phyloP scores from a whole-genome alignment of 495 filamentous ascomycete genomes.

The Lichina pygmaea region DNA sequence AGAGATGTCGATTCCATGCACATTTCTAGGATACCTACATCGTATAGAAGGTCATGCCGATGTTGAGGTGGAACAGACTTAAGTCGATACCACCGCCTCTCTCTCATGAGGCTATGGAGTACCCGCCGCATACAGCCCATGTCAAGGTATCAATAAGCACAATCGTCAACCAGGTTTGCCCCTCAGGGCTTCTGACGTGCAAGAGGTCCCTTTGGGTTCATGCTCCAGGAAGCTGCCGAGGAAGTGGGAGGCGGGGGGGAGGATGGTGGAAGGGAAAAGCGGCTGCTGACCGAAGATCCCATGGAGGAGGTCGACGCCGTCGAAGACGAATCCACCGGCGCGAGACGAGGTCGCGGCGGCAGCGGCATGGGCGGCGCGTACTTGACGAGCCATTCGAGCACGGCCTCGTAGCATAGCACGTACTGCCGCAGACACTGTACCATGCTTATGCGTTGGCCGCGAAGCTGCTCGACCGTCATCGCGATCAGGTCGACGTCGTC shows the following conservation, averaged over 20 bases:
- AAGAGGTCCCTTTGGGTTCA: no score
- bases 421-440: conserved; percentile 88
- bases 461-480: conserved; percentile 70
- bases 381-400: conserved; percentile 60
- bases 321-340: not conserved
- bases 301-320: not conserved
- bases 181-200: no score
- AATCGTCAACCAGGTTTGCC: no score
- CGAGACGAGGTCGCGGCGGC: not conserved
- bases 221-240: not conserved
- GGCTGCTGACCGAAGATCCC: not conserved
- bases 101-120: no score
- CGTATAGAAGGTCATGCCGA: no score
- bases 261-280: not conserved
- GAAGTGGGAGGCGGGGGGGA: not conserved
- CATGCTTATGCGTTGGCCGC: conserved; percentile 77
- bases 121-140: no score
- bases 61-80: no score
- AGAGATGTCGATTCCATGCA: no score
- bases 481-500: conserved; percentile 51
- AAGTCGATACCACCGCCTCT: no score
- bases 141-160: no score
- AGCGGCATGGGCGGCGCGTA: conserved; percentile 8
- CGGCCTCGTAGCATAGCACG: conserved; percentile 87
- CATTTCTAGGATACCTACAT: no score